Base-by-base conservation (phyloP, 805 yeast genomes). In the Monosporozyma servazzii region DNA sequence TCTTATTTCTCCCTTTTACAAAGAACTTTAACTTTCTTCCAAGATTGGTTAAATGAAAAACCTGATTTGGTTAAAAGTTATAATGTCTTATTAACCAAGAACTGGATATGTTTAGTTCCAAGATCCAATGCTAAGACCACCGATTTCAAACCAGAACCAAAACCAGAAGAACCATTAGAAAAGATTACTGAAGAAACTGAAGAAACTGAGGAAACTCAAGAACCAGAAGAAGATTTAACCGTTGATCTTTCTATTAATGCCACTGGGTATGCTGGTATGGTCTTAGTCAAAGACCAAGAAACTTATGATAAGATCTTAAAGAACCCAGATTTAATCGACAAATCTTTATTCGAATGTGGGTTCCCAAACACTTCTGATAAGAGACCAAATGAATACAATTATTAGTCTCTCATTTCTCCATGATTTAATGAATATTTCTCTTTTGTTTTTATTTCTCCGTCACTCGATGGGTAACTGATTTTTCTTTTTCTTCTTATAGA, bases 101-200 rank as follows among this genome's bases (percentile, higher is more conserved):
- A 80, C 49, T 91, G 93, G 87, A 79, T 91, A 70, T 79, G 89
- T 79, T 66, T 86, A 21, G 83, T 89, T n/a, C 98, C 99, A 17
- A 78, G 97, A 61, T 72, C 84, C 2, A 60, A 64, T 17, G 82
- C 84, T 1, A 45, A 45, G 27, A 33, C 37, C 10, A 18, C 37
- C 5, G 47, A 45, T 31, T 18, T 18, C 15, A 10, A 45, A 30
- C 25, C 31, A 13, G 48, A 45, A 45, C 25, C 20, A 9, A 27
- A 43, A n/a, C 20, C n/a, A 21, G 41, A 45, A 33, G 41, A 45
- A 30, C 29, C 18, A 21, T 7, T 31, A 10, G 48, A 45, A 33
- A 41, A 41, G 29, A 41, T 41, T 7, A 33, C 37, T 33, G 46
- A 41, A 21, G 44, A 39, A 39, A 17, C 42, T n/a, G 45, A 44